Evolutionary conservation across 768 basidiomycete genomes (phyloP), one percentile per base, ranked within the genome.

Genomic region (Crassisporium funariophilum): DNA sequence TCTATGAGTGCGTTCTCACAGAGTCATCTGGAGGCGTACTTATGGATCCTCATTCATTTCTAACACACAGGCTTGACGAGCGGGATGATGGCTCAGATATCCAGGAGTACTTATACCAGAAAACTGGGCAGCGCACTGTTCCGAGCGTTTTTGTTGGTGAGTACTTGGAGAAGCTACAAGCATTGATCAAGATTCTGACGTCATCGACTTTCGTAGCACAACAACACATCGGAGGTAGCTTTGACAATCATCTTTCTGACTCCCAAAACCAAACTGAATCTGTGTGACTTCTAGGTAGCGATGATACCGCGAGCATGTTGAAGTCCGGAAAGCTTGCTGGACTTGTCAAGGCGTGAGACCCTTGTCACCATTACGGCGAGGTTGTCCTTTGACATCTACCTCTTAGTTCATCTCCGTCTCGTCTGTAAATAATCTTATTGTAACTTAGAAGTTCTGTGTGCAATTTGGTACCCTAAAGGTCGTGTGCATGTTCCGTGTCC

Each of bases 101-200:
- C 46, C 90, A 92, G 59, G 56, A 65, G 16, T 91, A 90, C 56
- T 72, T 93, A 4, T 16, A 9, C 2, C 44, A 76, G 55, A 85
- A 82, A 75, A 87, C 86, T 0, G 75, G 74, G 0, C 89, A 86
- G 55, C 64, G 78, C 16, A 85, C 84, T 9, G 90, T 92, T 4
- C 90, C 90, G 22, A 87, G 82, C 59, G 75, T 88, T 47, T 92
- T 88, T 69, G 76, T 91, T 59, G 77, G 86, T 88, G 49, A 74
- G 75, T 47, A 27, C 15, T 4, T 11, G 31, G 29, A 22, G 9
- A 17, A n/a, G n/a, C n/a, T n/a, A n/a, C n/a, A n/a, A n/a, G n/a
- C n/a, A n/a, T n/a, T n/a, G n/a, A n/a, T n/a, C n/a, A n/a, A n/a
- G 1, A 13, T 33, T n/a, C 24, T 52, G 11, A 41, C 46, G n/a